These are phyloP conservation scores for Beauveria asiatica DNA, from an alignment of 2,329 filamentous ascomycete genomes.

Conservation along the genomic window DNA sequence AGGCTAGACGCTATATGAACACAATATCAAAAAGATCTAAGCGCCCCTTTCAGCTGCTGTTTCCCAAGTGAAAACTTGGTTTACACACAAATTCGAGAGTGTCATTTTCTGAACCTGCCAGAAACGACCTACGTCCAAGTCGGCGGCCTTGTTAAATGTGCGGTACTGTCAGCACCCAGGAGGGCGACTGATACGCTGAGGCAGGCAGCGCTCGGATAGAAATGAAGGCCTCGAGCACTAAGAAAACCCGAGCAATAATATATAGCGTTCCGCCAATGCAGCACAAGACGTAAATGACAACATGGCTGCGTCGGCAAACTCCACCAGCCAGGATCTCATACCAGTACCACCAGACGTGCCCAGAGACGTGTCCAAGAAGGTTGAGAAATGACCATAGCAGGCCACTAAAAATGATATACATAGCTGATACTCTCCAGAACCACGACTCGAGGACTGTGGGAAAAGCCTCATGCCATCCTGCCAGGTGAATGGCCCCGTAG, in stretches of 20 bases:
- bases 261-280: constrained; percentile 7
- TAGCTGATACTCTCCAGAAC: constrained; percentile 6
- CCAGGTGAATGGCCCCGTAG: background rate
- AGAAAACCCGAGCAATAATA: constrained; percentile 1
- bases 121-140: too few relatives aligned
- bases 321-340: constrained; percentile 9
- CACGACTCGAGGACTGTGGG: constrained; percentile 4
- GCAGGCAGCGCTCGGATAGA: constrained; percentile 8
- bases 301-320: background rate
- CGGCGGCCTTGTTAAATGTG: background rate
- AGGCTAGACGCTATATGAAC: too few relatives aligned
- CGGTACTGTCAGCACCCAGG: background rate
- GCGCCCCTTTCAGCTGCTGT: too few relatives aligned
- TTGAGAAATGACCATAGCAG: constrained; percentile 9
- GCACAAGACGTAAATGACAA: constrained; percentile 1
- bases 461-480: background rate
- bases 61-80: too few relatives aligned
- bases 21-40: too few relatives aligned
- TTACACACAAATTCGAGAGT: too few relatives aligned
- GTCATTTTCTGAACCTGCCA: too few relatives aligned
- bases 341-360: constrained; percentile 7
- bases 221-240: constrained; percentile 9
- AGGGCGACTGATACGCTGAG: constrained; percentile 5
- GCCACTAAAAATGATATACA: constrained; percentile 9
- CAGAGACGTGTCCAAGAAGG: constrained; percentile 4